A percentile compares a stretch with the other conserved stretches of the same genome.
Conservation (phyloP, 148 eudicot species). For the Heliamphora exappendiculata region DNA sequence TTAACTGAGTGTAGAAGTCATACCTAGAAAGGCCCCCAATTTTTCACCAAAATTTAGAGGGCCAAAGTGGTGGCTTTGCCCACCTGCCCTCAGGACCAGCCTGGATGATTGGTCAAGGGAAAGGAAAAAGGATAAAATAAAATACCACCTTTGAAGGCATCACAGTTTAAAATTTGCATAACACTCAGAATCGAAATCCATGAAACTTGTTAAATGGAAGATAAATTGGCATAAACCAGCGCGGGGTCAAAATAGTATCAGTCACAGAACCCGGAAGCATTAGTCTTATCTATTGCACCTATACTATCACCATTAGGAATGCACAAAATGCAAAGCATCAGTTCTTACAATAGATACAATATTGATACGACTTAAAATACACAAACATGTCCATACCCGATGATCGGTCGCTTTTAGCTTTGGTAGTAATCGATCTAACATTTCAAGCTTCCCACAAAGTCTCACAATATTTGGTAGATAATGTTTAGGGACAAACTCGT, state of each 20-base stretch:
- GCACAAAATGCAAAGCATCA: background rate
- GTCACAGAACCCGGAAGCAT: background rate
- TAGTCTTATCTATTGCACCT: background rate
- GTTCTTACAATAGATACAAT: background rate
- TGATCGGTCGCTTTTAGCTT: slow-evolving; percentile 95
- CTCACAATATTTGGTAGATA: slow-evolving; percentile 81
- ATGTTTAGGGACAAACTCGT: slow-evolving; percentile 68
- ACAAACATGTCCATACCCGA: slow-evolving; percentile 52
- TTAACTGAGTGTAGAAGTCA: too few relatives aligned
- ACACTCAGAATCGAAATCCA: background rate
- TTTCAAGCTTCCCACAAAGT: slow-evolving; percentile 97
- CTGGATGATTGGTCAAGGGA: slow-evolving; percentile 3
- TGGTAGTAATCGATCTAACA: slow-evolving; percentile 90
- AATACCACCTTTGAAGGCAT: background rate
- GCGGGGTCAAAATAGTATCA: background rate
- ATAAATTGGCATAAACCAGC: background rate
- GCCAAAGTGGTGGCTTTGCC: too few relatives aligned
- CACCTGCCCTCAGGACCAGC: too few relatives aligned
- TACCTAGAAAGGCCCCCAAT: too few relatives aligned
- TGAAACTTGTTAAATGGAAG: background rate
- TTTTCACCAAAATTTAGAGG: too few relatives aligned
- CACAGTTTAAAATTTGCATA: background rate
- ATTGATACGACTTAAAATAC: background rate
- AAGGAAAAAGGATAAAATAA: background rate
- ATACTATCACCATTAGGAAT: background rate